These are phyloP conservation scores for Schoenoplectus tabernaemontani DNA, from an alignment of 202 grass and related monocot species.

Conservation along the genomic window DNA sequence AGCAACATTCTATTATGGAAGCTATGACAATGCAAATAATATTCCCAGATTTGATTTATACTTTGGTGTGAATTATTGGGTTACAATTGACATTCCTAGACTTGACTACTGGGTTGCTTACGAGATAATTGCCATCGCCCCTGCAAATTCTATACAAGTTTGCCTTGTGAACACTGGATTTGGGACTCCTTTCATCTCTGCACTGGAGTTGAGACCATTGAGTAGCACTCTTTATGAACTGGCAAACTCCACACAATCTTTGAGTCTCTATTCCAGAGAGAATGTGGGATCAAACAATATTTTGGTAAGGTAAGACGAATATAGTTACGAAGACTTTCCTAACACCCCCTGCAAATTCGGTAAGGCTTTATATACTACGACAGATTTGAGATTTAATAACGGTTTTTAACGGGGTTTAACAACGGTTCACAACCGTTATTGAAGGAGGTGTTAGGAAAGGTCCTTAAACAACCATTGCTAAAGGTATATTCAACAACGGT, in stretches of 20 bases:
- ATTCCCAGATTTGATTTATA: slow-evolving; percentile 39
- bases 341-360: too few relatives aligned
- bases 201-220: slow-evolving; percentile 43
- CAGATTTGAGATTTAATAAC: too few relatives aligned
- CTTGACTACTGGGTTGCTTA: not conserved
- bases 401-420: too few relatives aligned
- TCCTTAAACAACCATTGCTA: too few relatives aligned
- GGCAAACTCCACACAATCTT: slow-evolving; percentile 25
- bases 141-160: slow-evolving; percentile 35
- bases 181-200: slow-evolving; percentile 49
- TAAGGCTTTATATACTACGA: too few relatives aligned
- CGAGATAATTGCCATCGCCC: slow-evolving; percentile 33
- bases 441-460: too few relatives aligned
- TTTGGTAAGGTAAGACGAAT: not conserved
- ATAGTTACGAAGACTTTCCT: not conserved
- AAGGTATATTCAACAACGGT: too few relatives aligned
- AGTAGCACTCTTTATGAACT: slow-evolving; percentile 27
- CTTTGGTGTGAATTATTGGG: slow-evolving; percentile 47
- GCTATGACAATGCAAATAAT: slow-evolving; percentile 33
- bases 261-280: not conserved
- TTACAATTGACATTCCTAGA: not conserved
- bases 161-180: slow-evolving; percentile 44
- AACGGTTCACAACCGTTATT: too few relatives aligned
- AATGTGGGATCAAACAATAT: not conserved
- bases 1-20: slow-evolving; percentile 50